Base-by-base conservation (phyloP, 2,329 filamentous ascomycete genomes). In the Seiridium unicorne region DNA sequence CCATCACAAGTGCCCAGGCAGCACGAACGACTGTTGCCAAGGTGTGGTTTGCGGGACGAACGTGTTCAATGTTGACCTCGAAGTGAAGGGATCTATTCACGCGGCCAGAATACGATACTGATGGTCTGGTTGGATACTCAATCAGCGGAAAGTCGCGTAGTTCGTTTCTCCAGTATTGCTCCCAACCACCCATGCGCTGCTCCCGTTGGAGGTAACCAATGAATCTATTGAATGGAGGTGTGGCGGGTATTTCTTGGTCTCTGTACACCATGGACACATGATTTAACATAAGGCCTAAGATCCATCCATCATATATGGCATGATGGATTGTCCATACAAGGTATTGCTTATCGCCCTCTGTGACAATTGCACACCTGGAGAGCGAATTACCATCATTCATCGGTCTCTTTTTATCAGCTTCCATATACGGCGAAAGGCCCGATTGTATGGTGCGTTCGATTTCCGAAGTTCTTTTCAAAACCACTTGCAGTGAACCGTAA, bases 251-350 rank as follows among this genome's bases (percentile, higher is more conserved):
- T 11, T 11, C 38, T 42, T 42, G 7, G 7, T n/a, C 44, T 5
- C 10, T 7, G 6, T n/a, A 18, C 26, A 31, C 44, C 44, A 48
- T 31, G n/a, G 11, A 48, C 7, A 18, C 44, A 48, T 6, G 40
- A 5, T 62, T 48, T 10, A 60, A 18, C 4, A 69, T n/a, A 13
- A 66, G 59, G 31, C 60, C 49, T n/a, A 67, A 55, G 5, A 70
- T 70, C 71, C 71, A 73, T 46, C 83, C 83, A 55, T 86, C 83
- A 60, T 86, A 86, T 0, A 85, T 67, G 4, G 78, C 80, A 63
- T 86, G 83, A 63, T 86, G 83, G 71, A 84, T 79, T 1, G 80
- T 82, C 62, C 82, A 70, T 13, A 84, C 77, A 62, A 85, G 82
- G 63, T 76, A 72, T 10, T 70, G 66, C 49, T 70, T 74, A 42